Evolutionary conservation across 352 stramenopile genomes (phyloP).

Genomic region (Phytopythium helicoides): DNA sequence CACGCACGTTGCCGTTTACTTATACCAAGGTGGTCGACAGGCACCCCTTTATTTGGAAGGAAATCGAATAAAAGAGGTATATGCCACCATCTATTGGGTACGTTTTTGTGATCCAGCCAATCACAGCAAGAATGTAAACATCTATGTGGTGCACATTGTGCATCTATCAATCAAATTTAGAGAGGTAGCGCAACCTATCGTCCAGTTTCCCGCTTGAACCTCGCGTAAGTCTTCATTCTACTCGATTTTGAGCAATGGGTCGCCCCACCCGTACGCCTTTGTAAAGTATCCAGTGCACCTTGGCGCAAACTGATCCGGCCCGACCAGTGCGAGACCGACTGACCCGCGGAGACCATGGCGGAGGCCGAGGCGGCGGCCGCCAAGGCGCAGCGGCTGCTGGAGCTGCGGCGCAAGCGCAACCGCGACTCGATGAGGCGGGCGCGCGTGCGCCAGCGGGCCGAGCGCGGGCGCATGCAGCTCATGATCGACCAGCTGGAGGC

Average conservation of each 20-base stretch:
- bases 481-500: slow-evolving; percentile 29
- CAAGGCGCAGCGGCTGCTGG: slow-evolving; percentile 16
- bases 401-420: slow-evolving; percentile 33
- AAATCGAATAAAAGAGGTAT: no score
- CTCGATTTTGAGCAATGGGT: neutral
- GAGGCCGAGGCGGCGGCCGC: neutral
- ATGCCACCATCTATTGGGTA: no score
- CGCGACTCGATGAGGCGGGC: slow-evolving; percentile 45
- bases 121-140: no score
- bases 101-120: no score
- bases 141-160: no score
- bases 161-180: no score
- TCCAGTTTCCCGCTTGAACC: no score
- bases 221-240: neutral
- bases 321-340: no score
- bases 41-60: no score
- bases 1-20: neutral
- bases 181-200: no score
- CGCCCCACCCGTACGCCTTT: neutral
- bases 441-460: slow-evolving; percentile 21
- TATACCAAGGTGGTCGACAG: neutral
- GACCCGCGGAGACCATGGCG: neutral
- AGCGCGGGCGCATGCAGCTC: slow-evolving; percentile 20
- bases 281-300: neutral
- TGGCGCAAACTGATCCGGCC: neutral